Percentiles rank a stretch among this genome's conserved stretches.
These are phyloP conservation scores for Paramarasmius palmivorus DNA, from an alignment of 1,284 basidiomycete species.

Conservation along the genomic window DNA sequence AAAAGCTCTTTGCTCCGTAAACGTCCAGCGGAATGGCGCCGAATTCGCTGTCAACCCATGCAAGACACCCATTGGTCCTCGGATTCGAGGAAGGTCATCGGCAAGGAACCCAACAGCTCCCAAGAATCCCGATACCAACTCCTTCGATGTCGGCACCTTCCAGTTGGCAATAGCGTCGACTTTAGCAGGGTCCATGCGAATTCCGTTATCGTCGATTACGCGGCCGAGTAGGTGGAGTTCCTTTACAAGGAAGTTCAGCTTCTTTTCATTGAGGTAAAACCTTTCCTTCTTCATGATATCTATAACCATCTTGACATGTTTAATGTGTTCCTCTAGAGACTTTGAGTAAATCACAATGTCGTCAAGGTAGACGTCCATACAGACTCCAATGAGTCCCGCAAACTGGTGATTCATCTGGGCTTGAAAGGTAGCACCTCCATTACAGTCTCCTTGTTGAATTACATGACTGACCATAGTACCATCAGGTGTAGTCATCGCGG, in stretches of 20 bases:
- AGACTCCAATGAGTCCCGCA: conserved; percentile 23
- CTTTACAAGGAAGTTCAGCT: conserved; percentile 24
- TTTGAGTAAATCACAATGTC: conserved; percentile 23
- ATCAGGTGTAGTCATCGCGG: conserved; percentile 22
- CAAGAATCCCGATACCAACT: conserved; percentile 21
- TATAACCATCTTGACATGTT: conserved; percentile 22
- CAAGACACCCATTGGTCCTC: conserved; percentile 25
- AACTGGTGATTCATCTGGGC: conserved; percentile 31
- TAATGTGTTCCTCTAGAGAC: conserved; percentile 25
- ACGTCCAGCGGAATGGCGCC: conserved; percentile 22
- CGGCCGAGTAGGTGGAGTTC: conserved; percentile 25
- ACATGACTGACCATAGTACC: conserved; percentile 31
- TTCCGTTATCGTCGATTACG: conserved; percentile 24
- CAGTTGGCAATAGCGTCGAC: conserved; percentile 25
- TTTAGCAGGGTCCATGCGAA: conserved; percentile 29
- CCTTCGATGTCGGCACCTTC: conserved; percentile 20
- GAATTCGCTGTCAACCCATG: conserved; percentile 18
- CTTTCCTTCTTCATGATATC: conserved; percentile 19
- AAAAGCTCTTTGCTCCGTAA: conserved; percentile 28
- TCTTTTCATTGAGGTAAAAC: conserved; percentile 25
- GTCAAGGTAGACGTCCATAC: conserved; percentile 24
- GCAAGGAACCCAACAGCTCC: conserved; percentile 24
- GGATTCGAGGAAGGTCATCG: conserved; percentile 19
- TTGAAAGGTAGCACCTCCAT: conserved; percentile 24
- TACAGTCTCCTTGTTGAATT: conserved; percentile 30